These are phyloP conservation scores for Zalerion maritima DNA, from an alignment of 495 filamentous ascomycete species.

Conservation along the genomic window DNA sequence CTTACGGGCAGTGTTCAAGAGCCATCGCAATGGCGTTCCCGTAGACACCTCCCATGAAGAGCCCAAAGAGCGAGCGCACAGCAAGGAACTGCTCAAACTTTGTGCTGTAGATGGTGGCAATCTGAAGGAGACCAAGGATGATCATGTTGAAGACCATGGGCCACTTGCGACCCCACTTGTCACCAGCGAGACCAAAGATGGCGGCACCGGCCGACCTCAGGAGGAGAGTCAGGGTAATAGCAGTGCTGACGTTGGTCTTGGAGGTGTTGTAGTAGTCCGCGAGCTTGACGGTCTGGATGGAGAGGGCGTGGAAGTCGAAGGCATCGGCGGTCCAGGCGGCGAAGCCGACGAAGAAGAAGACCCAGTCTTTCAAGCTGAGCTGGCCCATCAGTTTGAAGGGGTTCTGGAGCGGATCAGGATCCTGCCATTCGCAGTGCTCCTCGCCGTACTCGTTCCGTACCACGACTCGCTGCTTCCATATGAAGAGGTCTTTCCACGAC, in stretches of 20 bases:
- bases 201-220: conserved; percentile 57
- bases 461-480: conserved; percentile 50
- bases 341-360: conserved; percentile 51
- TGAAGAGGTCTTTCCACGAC: conserved; percentile 46
- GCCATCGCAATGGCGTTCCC: conserved; percentile 73
- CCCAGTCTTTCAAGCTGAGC: conserved; percentile 41
- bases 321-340: conserved; percentile 54
- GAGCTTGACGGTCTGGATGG: conserved; percentile 55
- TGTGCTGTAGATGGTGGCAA: conserved; percentile 54
- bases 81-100: conserved; percentile 57
- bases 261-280: conserved; percentile 46
- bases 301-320: conserved; percentile 65
- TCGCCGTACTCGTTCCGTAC: conserved; percentile 45
- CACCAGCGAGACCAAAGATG: conserved; percentile 56
- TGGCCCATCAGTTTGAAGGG: conserved; percentile 44
- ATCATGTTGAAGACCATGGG: conserved; percentile 65
- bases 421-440: conserved; percentile 41
- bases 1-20: conserved; percentile 56
- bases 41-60: conserved; percentile 75
- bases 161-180: conserved; percentile 68
- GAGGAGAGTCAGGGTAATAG: conserved; percentile 60
- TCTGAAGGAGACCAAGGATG: conserved; percentile 45
- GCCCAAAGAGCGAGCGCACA: conserved; percentile 56
- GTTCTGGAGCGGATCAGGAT: conserved; percentile 42
- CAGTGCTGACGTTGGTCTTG: conserved; percentile 55